These are phyloP conservation scores for Eimeria maxima DNA, from an alignment of 169 alveolate genomes.

Conservation along the genomic window DNA sequence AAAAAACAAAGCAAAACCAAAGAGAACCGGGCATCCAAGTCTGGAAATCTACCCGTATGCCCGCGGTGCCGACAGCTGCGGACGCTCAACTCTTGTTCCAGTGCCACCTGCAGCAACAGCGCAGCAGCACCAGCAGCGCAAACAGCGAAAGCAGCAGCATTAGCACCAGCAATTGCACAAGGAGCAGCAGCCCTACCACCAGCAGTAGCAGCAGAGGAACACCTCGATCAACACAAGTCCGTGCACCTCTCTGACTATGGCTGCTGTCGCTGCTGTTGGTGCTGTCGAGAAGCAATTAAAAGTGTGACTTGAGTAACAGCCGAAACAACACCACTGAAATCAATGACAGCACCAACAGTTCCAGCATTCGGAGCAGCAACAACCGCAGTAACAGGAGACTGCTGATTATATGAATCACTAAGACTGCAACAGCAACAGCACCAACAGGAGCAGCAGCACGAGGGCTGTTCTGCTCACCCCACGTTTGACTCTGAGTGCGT, in stretches of 20 bases:
- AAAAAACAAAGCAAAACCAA: not conserved
- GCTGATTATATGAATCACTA: not conserved
- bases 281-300: not conserved
- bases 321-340: not conserved
- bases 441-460: conserved; percentile 17
- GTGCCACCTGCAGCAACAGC: not conserved
- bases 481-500: conserved; percentile 20
- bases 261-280: not conserved
- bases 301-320: not conserved
- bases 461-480: not conserved
- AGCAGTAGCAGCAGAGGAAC: not conserved
- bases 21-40: not conserved
- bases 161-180: not conserved
- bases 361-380: not conserved
- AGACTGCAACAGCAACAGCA: not conserved
- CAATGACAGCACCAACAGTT: not conserved
- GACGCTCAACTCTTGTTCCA: not conserved
- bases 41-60: not conserved
- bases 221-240: not conserved
- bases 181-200: not conserved
- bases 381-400: not conserved
- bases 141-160: conserved; percentile 33
- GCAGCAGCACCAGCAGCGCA: conserved; percentile 28
- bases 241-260: not conserved
- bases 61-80: conserved; percentile 27